Evolutionary conservation across 2,329 filamentous ascomycete genomes (phyloP).

Genomic region (Alternaria arborescens): DNA sequence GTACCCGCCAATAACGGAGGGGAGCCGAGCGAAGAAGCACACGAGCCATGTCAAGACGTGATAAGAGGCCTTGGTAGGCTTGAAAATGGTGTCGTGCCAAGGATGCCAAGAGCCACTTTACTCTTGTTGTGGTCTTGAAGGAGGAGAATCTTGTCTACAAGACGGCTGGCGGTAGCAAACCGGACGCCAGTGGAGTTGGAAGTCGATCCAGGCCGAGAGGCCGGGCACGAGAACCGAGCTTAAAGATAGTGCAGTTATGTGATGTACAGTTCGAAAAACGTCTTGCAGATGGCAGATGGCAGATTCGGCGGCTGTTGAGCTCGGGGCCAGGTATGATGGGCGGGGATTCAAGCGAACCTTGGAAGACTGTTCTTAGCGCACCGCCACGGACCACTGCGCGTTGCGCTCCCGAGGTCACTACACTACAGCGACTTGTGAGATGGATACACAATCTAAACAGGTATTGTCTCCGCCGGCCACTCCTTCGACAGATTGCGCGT

Average conservation of each 20-base stretch:
- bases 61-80: constrained; percentile 39
- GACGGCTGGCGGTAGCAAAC: constrained; percentile 8
- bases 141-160: constrained; percentile 6
- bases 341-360: not conserved
- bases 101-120: constrained; percentile 24
- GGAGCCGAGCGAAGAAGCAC: constrained; percentile 21
- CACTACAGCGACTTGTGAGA: not conserved
- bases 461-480: not conserved
- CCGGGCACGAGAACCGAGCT: not conserved
- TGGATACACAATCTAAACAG: not conserved
- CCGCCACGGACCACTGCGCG: not conserved
- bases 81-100: constrained; percentile 12
- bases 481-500: not conserved
- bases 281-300: not conserved
- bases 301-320: not conserved
- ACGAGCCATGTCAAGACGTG: constrained; percentile 35
- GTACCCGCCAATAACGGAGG: constrained; percentile 23
- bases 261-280: not conserved
- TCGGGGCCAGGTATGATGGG: not conserved
- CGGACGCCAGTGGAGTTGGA: not conserved
- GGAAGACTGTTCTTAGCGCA: not conserved
- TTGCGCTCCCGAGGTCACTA: not conserved
- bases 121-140: constrained; percentile 18
- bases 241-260: not conserved
- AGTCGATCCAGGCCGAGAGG: not conserved